Conservation (phyloP, 2,329 filamentous ascomycete genomes). For the Aspergillus intermedius region DNA sequence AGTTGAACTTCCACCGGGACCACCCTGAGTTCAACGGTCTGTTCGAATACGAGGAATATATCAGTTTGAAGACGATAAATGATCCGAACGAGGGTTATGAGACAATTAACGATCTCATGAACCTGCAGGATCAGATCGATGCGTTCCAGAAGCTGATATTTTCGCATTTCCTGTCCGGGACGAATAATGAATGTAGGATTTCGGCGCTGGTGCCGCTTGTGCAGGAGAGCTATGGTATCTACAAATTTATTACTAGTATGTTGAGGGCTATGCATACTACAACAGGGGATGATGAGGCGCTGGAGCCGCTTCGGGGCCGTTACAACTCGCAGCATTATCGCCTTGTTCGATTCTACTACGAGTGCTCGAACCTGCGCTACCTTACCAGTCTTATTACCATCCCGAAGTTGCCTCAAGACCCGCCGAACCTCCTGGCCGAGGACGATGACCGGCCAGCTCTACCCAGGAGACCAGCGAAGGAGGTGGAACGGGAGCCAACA, state of each 20-base stretch:
- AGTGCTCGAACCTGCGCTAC: constrained; percentile 95
- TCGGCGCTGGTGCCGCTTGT: constrained; percentile 88
- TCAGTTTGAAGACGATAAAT: constrained; percentile 95
- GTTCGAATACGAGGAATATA: constrained; percentile 98
- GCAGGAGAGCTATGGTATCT: constrained; percentile 97
- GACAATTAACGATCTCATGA: constrained; percentile 95
- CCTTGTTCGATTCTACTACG: constrained; percentile 96
- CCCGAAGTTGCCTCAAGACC: constrained; percentile 89
- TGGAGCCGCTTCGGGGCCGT: constrained; percentile 77
- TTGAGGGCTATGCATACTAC: constrained; percentile 93
- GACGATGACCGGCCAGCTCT: constrained; percentile 78
- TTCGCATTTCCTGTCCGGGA: constrained; percentile 84
- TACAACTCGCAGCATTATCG: constrained; percentile 97
- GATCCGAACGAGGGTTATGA: constrained; percentile 95
- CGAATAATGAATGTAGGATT: constrained; percentile 95
- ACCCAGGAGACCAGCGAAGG: constrained; percentile 63
- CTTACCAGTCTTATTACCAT: constrained; percentile 94
- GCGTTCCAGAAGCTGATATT: constrained; percentile 98
- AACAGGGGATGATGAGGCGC: constrained; percentile 86
- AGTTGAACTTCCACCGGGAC: constrained; percentile 91
- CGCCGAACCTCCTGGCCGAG: constrained; percentile 79
- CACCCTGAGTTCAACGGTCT: constrained; percentile 98
- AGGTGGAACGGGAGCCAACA: constrained; percentile 65
- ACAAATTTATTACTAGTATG: constrained; percentile 99
- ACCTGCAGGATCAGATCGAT: constrained; percentile 95